Base-by-base conservation (phyloP, 768 basidiomycete species). In the Amanita rimosa region DNA sequence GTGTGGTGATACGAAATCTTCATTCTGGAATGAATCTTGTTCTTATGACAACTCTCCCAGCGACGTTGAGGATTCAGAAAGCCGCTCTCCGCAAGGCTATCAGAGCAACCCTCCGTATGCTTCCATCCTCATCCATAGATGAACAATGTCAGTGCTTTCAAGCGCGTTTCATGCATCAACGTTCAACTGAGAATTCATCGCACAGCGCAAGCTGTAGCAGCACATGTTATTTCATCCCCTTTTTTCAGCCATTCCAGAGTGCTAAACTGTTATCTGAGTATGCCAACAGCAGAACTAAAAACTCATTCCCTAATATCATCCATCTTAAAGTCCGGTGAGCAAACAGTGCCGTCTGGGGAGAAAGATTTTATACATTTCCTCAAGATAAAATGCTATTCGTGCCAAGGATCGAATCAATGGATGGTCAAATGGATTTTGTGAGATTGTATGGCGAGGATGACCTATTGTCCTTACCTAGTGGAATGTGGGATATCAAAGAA, bases 241-340 rank as follows among this genome's bases (percentile, higher is more conserved):
- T 67, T 69, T 7, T 83, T 87, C 55, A 62, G 69, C 31, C 57
- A 57, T 34, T 72, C 70, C 44, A 70, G 62, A 44, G 67, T 68
- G 4, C 60, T 88, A 26, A 80, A 84, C 65, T 90, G 87, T 61
- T 90, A 83, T 60, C 68, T 90, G 36, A 88, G 78, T 62, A 88
- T 90, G 87, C 83, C 84, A 9, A 60, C 72, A 1, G 83, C 73
- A 3, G 87, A 90, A 56, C 68, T 80, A 21, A 72, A 81, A 55
- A 89, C 87, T 0, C 57, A 69, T 3, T 57, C 58, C 0, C 53
- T 89, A 31, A 69, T 76, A 9, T 60, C 70, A 9, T 67, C 67
- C 11, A 72, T 88, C 47, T 60, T 88, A n/a, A 58, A 66, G 17
- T 61, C 65, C 8, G 78, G 85, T 85, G 51, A 38, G 76, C 42